Percentiles rank a stretch among this genome's conserved stretches.
Conservation (phyloP, 1,284 basidiomycete genomes). For the Ceratobasidium sp. region DNA sequence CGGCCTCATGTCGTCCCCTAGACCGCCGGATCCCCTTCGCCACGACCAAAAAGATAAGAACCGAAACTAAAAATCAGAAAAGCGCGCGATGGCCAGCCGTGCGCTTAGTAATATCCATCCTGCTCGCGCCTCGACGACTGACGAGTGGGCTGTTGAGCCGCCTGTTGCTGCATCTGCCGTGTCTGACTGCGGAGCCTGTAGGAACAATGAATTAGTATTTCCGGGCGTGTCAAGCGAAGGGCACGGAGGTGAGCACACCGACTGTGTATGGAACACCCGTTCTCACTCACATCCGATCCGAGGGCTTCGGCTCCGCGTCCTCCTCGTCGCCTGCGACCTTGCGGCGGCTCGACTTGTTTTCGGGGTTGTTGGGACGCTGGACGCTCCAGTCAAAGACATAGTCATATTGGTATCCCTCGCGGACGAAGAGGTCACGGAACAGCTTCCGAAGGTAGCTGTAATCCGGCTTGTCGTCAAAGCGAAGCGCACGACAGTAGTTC, state of each 20-base stretch:
- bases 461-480: conserved; percentile 98
- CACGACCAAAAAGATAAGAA: conserved; percentile 22
- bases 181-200: conserved; percentile 49
- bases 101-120: conserved; percentile 47
- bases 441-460: conserved; percentile 98
- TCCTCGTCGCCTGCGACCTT: conserved; percentile 49
- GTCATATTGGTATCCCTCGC: conserved; percentile 97
- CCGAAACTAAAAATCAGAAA: no score
- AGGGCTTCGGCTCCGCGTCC: conserved; percentile 42
- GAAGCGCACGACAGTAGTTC: conserved; percentile 95
- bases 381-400: conserved; percentile 99
- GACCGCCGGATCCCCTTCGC: conserved; percentile 20
- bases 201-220: conserved; percentile 31
- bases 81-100: conserved; percentile 21
- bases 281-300: conserved; percentile 46
- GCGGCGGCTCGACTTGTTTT: conserved; percentile 44
- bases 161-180: conserved; percentile 40
- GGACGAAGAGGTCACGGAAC: conserved; percentile 96
- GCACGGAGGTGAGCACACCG: conserved; percentile 45
- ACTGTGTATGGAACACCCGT: conserved; percentile 46
- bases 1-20: conserved; percentile 9
- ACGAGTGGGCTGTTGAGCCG: conserved; percentile 33
- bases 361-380: conserved; percentile 62
- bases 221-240: conserved; percentile 13
- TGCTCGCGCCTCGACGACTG: conserved; percentile 45